Evolutionary conservation across 2,329 filamentous ascomycete species (phyloP), one percentile per base, ranked within the genome.

Genomic region (Aureobasidium sp.): DNA sequence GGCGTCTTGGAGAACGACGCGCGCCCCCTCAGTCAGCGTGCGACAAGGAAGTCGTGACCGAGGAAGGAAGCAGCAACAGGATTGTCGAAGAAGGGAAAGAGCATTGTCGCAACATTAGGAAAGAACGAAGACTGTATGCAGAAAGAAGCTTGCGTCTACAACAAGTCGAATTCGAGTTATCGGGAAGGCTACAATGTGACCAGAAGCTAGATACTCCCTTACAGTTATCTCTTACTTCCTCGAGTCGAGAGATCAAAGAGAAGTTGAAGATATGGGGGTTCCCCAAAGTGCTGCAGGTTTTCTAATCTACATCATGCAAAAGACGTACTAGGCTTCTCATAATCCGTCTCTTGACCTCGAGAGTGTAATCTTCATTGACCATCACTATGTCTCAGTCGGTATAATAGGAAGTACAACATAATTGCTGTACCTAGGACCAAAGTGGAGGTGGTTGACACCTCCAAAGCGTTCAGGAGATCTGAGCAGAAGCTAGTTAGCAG

Each of bases 391-490:
- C 27, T 33, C 13, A 16, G 48, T 7, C 25, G 54, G 54, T 8
- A 58, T 58, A 7, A 58, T 31, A 15, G 54, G 54, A 10, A 58
- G 54, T 15, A 36, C 31, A 11, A 58, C 38, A 45, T 58, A 58
- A 20, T 43, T 58, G 27, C 25, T 31, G 27, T 29, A 42, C 5
- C 11, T 58, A 2, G 54, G 42, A 11, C 54, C 27, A 16, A 58
- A 58, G 29, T 43, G 38, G 29, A 58, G 15, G 38, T 43, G 42
- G 27, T 58, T 58, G 13, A 33, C 29, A 23, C 54, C 54, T 29
- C 25, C 54, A 13, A 58, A 58, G 13, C 42, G 36, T 15, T 58
- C 38, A 13, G 33, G 33, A 8, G 33, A 36, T 36, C 33, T 36
- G 33, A 36, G 33, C 33, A 36, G 33, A 13, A 13, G 7, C 7